Base-by-base conservation (phyloP, 2,329 filamentous ascomycete genomes). In the Fusarium devonianum region DNA sequence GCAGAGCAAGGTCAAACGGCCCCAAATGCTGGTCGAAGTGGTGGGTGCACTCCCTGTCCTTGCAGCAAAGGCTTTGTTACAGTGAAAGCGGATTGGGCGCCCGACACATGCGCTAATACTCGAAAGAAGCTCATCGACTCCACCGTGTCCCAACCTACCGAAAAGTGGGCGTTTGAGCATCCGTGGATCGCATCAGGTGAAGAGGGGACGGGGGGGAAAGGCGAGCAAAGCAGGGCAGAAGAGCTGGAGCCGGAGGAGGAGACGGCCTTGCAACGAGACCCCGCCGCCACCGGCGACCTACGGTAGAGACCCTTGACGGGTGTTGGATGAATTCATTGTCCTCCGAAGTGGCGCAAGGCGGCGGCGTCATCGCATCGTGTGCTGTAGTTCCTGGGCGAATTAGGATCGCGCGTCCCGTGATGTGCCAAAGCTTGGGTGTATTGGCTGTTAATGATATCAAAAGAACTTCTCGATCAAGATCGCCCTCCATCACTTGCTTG, bases 71-170 rank as follows among this genome's bases (percentile, higher is more conserved):
- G 37, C 54, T 52, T 48, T 40, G 60, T 65, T 60, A 52, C 62
- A 65, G 49, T 58, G 62, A 60, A 65, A 64, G 62, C 62, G 62
- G 60, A 65, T 65, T 65, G 62, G 60, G 47, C 44, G 48, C 60
- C 62, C 62, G 62, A 60, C 60, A 65, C 40, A 53, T 47, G 41
- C 57, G 46, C 52, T 60, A 56, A 11, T 25, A 25, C 57, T 48
- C 44, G 43, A 55, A 62, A 56, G 59, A 59, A 63, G 59, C 60
- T 57, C 59, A 53, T 61, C 49, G 41, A 50, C 60, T 51, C 54
- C 56, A 53, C 62, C 34, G 46, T 26, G 30, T 58, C 56, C 58
- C 60, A 49, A 62, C 60, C 49, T 63, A 61, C 59, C 60, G 52
- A 61, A 43, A 47, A 43, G 36, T 40, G 40, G 42, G 39, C 34